phyloP scores from a whole-genome alignment of 2,329 filamentous ascomycete genomes.

The Apiospora hydei region DNA sequence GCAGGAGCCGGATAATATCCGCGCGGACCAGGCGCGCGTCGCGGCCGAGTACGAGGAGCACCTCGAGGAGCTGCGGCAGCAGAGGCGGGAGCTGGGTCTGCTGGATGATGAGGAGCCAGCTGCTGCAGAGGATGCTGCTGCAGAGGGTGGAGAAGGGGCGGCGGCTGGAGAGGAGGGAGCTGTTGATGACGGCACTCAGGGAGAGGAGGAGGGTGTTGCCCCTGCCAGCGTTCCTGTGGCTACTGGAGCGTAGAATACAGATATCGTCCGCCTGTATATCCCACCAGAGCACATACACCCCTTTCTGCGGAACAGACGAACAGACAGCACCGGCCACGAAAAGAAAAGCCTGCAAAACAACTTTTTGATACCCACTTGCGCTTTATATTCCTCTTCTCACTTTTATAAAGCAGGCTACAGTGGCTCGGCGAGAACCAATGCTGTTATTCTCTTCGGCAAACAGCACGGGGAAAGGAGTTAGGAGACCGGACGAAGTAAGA shows the following conservation, averaged over 20 bases:
- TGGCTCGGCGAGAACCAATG: not conserved
- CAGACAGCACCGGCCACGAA: constrained; percentile 6
- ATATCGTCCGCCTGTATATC: too few relatives aligned
- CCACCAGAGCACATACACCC: too few relatives aligned
- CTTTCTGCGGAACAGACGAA: not conserved
- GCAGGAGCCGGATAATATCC: constrained; percentile 62
- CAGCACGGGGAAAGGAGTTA: not conserved
- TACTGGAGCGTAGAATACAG: not conserved
- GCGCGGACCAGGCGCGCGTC: constrained; percentile 57
- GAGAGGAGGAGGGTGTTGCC: not conserved
- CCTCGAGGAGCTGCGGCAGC: constrained; percentile 53
- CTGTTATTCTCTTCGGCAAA: not conserved
- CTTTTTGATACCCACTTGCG: constrained; percentile 16
- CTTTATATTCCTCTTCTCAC: not conserved
- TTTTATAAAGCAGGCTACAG: not conserved
- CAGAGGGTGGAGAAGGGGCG: not conserved
- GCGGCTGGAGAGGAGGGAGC: constrained; percentile 51
- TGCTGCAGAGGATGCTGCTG: not conserved
- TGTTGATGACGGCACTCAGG: constrained; percentile 37
- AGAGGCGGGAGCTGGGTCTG: constrained; percentile 43
- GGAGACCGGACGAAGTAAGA: not conserved
- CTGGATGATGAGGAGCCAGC: constrained; percentile 43
- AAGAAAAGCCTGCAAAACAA: not conserved
- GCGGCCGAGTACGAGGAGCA: constrained; percentile 54
- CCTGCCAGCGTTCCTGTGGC: not conserved